Base-by-base conservation (phyloP, 768 basidiomycete species). In the Butyriboletus loyo region DNA sequence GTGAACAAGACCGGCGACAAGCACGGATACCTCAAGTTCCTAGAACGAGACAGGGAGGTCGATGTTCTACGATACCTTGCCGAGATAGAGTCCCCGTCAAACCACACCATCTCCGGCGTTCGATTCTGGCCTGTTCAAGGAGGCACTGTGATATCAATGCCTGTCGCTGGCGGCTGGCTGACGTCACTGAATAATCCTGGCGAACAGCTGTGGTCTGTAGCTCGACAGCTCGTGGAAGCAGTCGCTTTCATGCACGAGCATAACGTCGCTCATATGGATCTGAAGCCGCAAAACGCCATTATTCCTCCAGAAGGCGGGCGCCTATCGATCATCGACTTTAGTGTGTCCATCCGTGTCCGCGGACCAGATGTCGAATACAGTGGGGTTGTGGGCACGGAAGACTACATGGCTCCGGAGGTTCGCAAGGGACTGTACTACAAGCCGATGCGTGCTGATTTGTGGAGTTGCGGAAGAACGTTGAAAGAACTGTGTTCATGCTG, bases 191-290 rank as follows among this genome's bases (percentile, higher is more conserved):
- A 37, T 2, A 22, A 36, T 4, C 46, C 5, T 1, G 9, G 25
- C 17, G 17, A 31, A 21, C 41, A 45, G 2, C 1, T 54, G 4
- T n/a, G 53, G 53, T 48, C 52, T 7, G 30, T 37, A 8, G 36
- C 49, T 0, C 11, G 9, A 2, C 53, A 54, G 25, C 49, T 54
- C 10, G 4, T 54, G n/a, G 49, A 54, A 14, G 53, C 35, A 6
- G 42, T 54, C 7, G n/a, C n/a, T n/a, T n/a, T n/a, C n/a, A n/a
- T n/a, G n/a, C n/a, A n/a, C n/a, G n/a, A n/a, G n/a, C 44, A 66
- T 25, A 19, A 32, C 1, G 38, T 63, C 1, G 62, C 51, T 0
- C 56, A 63, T 46, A 45, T 56, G 36, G 62, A 64, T 17, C 27
- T 63, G 15, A 63, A 64, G 3, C 47, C 40, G 0, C 21, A 15